These are phyloP conservation scores for Solanum sitiens DNA, from an alignment of 257 asterid genomes.

Conservation along the genomic window DNA sequence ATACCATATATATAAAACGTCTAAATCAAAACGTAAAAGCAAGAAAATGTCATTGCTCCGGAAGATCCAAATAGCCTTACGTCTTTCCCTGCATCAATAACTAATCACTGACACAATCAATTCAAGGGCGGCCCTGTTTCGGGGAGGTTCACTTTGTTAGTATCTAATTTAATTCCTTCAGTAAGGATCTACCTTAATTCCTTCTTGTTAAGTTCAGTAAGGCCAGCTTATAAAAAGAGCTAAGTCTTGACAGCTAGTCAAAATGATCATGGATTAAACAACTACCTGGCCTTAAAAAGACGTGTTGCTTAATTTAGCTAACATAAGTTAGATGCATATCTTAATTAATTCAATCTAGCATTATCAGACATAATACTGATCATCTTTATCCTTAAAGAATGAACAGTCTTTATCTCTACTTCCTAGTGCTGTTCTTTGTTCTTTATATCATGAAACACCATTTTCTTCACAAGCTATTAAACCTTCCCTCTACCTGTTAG, in stretches of 20 bases:
- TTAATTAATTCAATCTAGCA: background rate
- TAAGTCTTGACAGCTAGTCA: background rate
- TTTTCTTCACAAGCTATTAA: background rate
- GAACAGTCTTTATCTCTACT: background rate
- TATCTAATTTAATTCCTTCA: background rate
- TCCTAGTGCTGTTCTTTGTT: background rate
- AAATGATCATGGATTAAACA: background rate
- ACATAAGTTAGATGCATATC: background rate
- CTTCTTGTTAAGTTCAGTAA: background rate
- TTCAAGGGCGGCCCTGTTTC: background rate
- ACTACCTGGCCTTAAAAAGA: background rate
- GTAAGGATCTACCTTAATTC: too few relatives aligned
- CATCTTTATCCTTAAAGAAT: background rate
- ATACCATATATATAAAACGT: background rate
- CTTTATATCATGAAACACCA: slow-evolving; percentile 10
- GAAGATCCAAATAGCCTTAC: background rate
- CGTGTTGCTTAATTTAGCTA: background rate
- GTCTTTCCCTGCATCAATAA: background rate
- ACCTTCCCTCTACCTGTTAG: background rate
- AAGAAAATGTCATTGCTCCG: background rate
- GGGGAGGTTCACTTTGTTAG: background rate
- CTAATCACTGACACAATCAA: background rate
- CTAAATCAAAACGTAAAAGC: background rate
- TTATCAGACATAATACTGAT: background rate
- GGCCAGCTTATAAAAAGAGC: background rate